phyloP scores from a whole-genome alignment of 495 filamentous ascomycete genomes.

The Aspergillus carlsbadensis region DNA sequence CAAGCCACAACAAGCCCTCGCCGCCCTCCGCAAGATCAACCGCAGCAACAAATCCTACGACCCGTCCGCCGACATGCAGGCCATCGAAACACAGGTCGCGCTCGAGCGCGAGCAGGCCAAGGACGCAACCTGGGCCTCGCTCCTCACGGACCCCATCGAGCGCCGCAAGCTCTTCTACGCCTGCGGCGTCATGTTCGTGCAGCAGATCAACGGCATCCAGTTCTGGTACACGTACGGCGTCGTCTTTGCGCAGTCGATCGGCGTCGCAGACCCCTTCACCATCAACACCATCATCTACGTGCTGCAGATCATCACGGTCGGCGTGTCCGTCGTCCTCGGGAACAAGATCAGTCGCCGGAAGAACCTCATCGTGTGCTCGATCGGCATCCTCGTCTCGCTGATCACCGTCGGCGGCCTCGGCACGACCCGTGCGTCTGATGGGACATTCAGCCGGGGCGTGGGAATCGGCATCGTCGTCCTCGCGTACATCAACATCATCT shows the following conservation, averaged over 20 bases:
- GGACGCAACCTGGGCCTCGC: constrained; percentile 27
- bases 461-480: constrained; percentile 31
- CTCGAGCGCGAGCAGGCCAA: constrained; percentile 21
- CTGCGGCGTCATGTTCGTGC: constrained; percentile 34
- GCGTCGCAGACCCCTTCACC: constrained; percentile 34
- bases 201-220: constrained; percentile 41
- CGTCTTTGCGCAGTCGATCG: constrained; percentile 37
- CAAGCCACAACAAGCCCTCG: constrained; percentile 22
- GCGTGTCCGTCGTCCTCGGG: constrained; percentile 25
- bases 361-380: constrained; percentile 31
- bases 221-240: constrained; percentile 41
- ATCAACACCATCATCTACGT: constrained; percentile 35
- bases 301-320: constrained; percentile 35
- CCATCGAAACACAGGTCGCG: constrained; percentile 19
- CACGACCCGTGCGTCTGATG: constrained; percentile 18
- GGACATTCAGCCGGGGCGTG: constrained; percentile 15
- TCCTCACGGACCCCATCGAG: constrained; percentile 34
- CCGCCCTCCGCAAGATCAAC: constrained; percentile 34
- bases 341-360: constrained; percentile 33
- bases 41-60: constrained; percentile 24
- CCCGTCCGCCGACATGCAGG: constrained; percentile 24
- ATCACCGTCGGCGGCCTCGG: constrained; percentile 35
- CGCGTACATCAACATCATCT: constrained; percentile 32
- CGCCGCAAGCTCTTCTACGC: constrained; percentile 36
- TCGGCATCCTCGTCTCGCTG: constrained; percentile 27